phyloP scores from a whole-genome alignment of 208 protist species.

The Crithidia sp. region DNA sequence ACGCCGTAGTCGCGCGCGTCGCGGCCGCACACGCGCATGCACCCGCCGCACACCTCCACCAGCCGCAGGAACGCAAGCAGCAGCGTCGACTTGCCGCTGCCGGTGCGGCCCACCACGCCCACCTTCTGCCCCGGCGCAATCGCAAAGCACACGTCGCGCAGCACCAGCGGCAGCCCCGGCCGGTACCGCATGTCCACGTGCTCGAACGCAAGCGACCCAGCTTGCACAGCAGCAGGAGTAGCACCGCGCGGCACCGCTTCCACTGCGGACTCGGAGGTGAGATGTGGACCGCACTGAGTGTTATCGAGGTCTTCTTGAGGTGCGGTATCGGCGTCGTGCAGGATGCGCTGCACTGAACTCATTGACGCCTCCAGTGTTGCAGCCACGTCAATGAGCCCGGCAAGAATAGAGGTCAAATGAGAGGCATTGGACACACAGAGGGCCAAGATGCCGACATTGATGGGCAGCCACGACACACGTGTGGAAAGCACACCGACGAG shows the following conservation, averaged over 20 bases:
- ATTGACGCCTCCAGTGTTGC: conserved; percentile 68
- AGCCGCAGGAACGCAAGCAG: conserved; percentile 68
- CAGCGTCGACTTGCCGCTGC: conserved; percentile 83
- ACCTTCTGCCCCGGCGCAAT: conserved; percentile 76
- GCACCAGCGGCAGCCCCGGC: conserved; percentile 63
- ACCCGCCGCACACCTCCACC: conserved; percentile 62
- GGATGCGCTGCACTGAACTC: conserved; percentile 78
- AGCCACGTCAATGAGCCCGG: conserved; percentile 45
- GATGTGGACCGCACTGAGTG: too few relatives aligned
- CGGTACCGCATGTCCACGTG: conserved; percentile 81
- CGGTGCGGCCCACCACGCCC: conserved; percentile 82
- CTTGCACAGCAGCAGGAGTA: neutral
- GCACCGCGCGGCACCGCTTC: neutral
- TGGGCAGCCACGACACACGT: conserved; percentile 21
- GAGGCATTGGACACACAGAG: conserved; percentile 66
- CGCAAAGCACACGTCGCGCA: conserved; percentile 56
- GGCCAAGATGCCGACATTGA: conserved; percentile 53
- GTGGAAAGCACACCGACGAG: conserved; percentile 46
- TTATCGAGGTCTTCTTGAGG: conserved; percentile 39
- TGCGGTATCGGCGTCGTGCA: conserved; percentile 67
- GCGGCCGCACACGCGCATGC: conserved; percentile 52
- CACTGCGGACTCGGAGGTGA: neutral
- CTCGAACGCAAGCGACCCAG: conserved; percentile 54
- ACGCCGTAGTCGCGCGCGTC: conserved; percentile 39
- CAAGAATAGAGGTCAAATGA: conserved; percentile 55